Conservation (phyloP, 2,329 filamentous ascomycete genomes). For the Fusarium humuli region DNA sequence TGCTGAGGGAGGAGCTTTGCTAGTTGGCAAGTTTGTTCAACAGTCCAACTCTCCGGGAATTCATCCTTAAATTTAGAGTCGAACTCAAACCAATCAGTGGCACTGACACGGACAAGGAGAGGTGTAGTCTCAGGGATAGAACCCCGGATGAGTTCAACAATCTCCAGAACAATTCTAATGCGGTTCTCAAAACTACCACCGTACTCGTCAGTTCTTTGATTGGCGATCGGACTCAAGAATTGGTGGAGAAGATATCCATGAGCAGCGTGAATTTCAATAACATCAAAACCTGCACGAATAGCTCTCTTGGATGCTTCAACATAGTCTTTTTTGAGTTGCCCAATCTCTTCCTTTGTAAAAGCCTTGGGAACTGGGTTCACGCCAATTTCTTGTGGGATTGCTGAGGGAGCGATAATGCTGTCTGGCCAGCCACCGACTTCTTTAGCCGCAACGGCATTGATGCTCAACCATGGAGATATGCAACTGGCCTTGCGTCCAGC, state of each 20-base stretch:
- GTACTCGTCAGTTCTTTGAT: conserved; percentile 73
- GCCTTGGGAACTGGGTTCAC: conserved; percentile 70
- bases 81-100: conserved; percentile 79
- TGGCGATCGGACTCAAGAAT: conserved; percentile 70
- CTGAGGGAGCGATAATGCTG: conserved; percentile 63
- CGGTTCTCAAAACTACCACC: conserved; percentile 79
- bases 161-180: conserved; percentile 73
- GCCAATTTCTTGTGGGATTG: conserved; percentile 67
- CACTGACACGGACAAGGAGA: conserved; percentile 76
- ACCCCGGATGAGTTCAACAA: conserved; percentile 71
- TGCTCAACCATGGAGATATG: conserved; percentile 71
- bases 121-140: conserved; percentile 75
- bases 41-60: conserved; percentile 70
- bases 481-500: conserved; percentile 77
- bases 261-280: conserved; percentile 74
- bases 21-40: conserved; percentile 71
- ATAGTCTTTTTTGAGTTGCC: conserved; percentile 71
- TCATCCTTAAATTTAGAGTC: conserved; percentile 61
- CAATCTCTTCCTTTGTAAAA: conserved; percentile 76
- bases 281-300: conserved; percentile 77
- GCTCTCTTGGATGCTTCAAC: conserved; percentile 68
- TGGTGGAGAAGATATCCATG: conserved; percentile 75
- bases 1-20: conserved; percentile 70
- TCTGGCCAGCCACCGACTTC: conserved; percentile 67
- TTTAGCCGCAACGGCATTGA: conserved; percentile 64